phyloP scores from a whole-genome alignment of 2,329 filamentous ascomycete species.

The Dothistroma pini region DNA sequence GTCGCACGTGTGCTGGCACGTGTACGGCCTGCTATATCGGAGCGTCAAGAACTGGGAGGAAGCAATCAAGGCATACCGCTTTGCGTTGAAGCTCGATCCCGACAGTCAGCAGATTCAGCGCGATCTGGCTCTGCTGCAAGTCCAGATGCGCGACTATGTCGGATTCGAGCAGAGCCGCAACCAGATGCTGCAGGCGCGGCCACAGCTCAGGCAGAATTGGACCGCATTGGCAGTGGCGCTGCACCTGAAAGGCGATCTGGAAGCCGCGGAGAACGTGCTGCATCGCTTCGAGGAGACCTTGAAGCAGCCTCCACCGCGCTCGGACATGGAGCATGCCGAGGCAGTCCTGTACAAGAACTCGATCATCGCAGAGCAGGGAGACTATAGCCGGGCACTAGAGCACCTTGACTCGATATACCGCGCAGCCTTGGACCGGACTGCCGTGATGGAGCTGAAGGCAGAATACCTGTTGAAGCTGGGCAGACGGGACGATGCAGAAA shows the following conservation, averaged over 20 bases:
- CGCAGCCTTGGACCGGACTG: conserved; percentile 75
- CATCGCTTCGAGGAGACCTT: conserved; percentile 91
- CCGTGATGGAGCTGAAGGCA: conserved; percentile 80
- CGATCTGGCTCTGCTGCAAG: conserved; percentile 86
- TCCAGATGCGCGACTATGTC: conserved; percentile 93
- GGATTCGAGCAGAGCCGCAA: conserved; percentile 89
- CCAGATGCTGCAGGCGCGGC: conserved; percentile 80
- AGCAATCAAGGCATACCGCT: conserved; percentile 98
- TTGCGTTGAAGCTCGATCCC: conserved; percentile 88
- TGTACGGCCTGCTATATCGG: conserved; percentile 91
- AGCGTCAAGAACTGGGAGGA: conserved; percentile 97
- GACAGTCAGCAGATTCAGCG: conserved; percentile 90
- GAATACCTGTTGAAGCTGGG: conserved; percentile 77
- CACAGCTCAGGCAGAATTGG: conserved; percentile 87
- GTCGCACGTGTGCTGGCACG: conserved; percentile 99
- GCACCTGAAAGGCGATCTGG: conserved; percentile 80
- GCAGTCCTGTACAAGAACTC: conserved; percentile 92
- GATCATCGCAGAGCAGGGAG: conserved; percentile 85
- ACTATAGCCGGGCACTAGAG: conserved; percentile 76
- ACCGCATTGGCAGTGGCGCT: conserved; percentile 93
- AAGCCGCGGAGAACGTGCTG: conserved; percentile 84
- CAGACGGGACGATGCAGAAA: conserved; percentile 72
- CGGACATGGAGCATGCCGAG: conserved; percentile 90
- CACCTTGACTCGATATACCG: conserved; percentile 77
- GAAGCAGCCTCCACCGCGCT: conserved; percentile 70